These are phyloP conservation scores for Umbilicaria muhlenbergii DNA, from an alignment of 495 filamentous ascomycete genomes.

Conservation along the genomic window DNA sequence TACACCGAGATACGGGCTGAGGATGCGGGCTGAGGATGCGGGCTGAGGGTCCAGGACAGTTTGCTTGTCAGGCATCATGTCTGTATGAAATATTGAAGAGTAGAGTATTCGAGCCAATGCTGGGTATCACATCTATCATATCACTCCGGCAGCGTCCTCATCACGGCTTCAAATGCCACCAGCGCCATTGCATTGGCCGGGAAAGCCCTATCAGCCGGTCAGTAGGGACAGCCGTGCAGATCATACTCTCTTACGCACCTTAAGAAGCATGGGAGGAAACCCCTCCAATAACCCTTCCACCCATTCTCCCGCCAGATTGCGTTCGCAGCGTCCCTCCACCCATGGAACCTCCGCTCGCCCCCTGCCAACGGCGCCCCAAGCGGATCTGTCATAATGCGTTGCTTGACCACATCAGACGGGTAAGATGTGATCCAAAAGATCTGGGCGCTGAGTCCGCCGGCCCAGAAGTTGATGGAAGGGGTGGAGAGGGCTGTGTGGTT, in stretches of 20 bases:
- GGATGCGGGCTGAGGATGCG: too few relatives aligned
- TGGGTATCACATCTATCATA: conserved; percentile 10
- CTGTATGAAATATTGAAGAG: too few relatives aligned
- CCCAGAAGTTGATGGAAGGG: conserved; percentile 90
- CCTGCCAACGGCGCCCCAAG: conserved; percentile 56
- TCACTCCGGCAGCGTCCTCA: conserved; percentile 52
- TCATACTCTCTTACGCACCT: conserved; percentile 2
- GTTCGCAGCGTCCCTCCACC: conserved; percentile 68
- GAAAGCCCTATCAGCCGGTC: conserved; percentile 44
- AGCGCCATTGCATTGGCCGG: conserved; percentile 92
- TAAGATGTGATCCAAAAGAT: conserved; percentile 88
- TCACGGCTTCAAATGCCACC: conserved; percentile 83
- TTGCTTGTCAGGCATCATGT: too few relatives aligned
- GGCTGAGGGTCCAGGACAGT: too few relatives aligned
- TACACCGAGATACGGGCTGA: too few relatives aligned
- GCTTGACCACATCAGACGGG: conserved; percentile 90
- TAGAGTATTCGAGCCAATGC: too few relatives aligned
- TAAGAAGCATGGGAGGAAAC: conserved; percentile 84
- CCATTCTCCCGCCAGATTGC: conserved; percentile 65
- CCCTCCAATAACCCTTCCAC: conserved; percentile 73
- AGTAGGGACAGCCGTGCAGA: too few relatives aligned
- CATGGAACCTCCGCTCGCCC: conserved; percentile 49
- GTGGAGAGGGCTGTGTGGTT: conserved; percentile 54
- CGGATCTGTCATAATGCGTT: conserved; percentile 91
- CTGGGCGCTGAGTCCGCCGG: conserved; percentile 81